Evolutionary conservation across 768 basidiomycete genomes (phyloP).

Genomic region (Erythrobasidium yunnanense): DNA sequence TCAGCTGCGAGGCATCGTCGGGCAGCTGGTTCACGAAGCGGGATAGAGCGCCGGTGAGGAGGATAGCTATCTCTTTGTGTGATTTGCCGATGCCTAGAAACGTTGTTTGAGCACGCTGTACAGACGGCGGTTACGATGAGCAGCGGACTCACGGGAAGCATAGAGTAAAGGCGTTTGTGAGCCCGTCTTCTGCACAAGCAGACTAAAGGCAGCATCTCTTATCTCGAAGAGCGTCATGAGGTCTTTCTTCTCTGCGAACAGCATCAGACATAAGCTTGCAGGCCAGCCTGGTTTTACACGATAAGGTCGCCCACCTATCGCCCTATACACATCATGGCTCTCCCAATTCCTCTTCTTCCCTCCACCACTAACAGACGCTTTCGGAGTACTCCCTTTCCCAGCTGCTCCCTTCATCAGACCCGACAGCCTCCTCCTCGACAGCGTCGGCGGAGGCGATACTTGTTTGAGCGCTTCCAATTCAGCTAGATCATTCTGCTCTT

Average conservation of each 20-base stretch:
- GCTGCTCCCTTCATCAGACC: not conserved
- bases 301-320: constrained; percentile 10
- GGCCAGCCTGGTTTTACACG: not conserved
- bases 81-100: constrained; percentile 17
- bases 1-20: constrained; percentile 39
- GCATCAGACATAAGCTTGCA: not conserved
- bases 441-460: not conserved
- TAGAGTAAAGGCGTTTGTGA: constrained; percentile 43
- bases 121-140: constrained; percentile 19
- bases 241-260: constrained; percentile 10
- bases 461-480: too few relatives aligned
- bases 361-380: not conserved
- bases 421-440: not conserved
- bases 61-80: constrained; percentile 40
- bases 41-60: constrained; percentile 42
- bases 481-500: not conserved
- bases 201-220: constrained; percentile 39
- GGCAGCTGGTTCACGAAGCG: constrained; percentile 40
- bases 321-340: constrained; percentile 18
- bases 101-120: not conserved
- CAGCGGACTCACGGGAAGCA: constrained; percentile 40
- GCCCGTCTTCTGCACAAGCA: constrained; percentile 41
- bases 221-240: constrained; percentile 25
- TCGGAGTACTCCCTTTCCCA: not conserved
- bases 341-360: constrained; percentile 16